Conservation (phyloP, 2,329 filamentous ascomycete genomes). For the Cladophialophora chaetospira region DNA sequence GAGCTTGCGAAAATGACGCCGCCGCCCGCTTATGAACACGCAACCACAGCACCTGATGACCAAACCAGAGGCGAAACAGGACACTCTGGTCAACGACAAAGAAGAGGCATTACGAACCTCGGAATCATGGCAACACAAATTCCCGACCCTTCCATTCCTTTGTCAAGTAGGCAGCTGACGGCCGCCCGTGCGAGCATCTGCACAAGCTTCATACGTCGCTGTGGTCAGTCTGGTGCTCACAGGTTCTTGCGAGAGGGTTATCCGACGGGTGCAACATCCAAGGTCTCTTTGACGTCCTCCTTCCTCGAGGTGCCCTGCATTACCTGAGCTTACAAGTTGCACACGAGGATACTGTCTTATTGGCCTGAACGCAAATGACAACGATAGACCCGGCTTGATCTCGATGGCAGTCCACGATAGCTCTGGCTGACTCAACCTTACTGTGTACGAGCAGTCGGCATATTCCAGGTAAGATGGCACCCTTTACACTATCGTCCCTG, state of each 20-base stretch:
- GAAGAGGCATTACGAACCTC: constrained; percentile 7
- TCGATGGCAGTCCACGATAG: neutral
- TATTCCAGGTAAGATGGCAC: neutral
- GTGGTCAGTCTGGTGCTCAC: neutral
- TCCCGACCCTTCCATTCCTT: neutral
- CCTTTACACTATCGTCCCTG: too few species aligned
- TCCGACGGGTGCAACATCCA: neutral
- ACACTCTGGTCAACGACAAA: constrained; percentile 14
- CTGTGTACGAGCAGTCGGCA: constrained; percentile 15
- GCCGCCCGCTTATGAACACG: constrained; percentile 8
- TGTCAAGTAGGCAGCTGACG: too few species aligned
- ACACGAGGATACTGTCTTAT: neutral
- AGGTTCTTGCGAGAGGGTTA: constrained; percentile 9
- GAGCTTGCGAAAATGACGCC: constrained; percentile 25
- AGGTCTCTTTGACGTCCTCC: neutral
- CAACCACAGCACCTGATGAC: constrained; percentile 8
- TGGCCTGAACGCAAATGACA: neutral
- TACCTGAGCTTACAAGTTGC: neutral
- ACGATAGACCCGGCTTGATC: neutral
- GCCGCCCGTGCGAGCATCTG: neutral
- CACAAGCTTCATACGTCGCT: too few species aligned
- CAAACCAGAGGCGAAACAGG: constrained; percentile 5
- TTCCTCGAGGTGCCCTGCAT: constrained; percentile 1
- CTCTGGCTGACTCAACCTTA: constrained; percentile 15
- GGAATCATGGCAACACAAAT: neutral